Evolutionary conservation across 495 filamentous ascomycete genomes (phyloP).

Genomic region (Lineolata rhizophorae): DNA sequence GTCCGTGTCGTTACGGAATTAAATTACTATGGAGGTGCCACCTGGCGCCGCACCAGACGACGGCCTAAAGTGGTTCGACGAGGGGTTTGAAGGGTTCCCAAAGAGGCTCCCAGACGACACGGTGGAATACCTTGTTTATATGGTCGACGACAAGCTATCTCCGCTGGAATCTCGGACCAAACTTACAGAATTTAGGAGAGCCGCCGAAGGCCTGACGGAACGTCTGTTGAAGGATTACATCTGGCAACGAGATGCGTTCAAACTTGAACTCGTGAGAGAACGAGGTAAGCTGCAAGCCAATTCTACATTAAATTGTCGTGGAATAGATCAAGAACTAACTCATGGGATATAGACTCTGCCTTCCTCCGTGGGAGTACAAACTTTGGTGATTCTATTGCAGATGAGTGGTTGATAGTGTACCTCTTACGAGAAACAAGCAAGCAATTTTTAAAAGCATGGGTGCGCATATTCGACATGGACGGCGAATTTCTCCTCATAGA

Average conservation of each 20-base stretch:
- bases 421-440: conserved; percentile 64
- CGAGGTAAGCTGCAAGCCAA: conserved; percentile 22
- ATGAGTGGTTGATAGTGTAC: conserved; percentile 94
- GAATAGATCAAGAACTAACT: neutral
- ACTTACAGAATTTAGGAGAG: conserved; percentile 49
- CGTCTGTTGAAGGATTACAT: conserved; percentile 61
- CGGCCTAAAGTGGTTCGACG: conserved; percentile 25
- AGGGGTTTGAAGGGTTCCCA: conserved; percentile 40
- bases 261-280: conserved; percentile 34
- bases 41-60: no score
- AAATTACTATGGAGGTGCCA: no score
- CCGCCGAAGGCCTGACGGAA: conserved; percentile 37
- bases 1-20: no score
- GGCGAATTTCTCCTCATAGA: conserved; percentile 92
- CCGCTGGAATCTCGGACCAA: conserved; percentile 30
- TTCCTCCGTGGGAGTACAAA: conserved; percentile 48
- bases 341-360: conserved; percentile 7
- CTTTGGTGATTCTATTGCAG: conserved; percentile 83
- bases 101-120: conserved; percentile 67
- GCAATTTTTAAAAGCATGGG: conserved; percentile 54
- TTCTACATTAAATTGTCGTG: neutral
- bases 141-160: conserved; percentile 31
- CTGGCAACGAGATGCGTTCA: conserved; percentile 76
- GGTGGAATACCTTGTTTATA: conserved; percentile 65
- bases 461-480: conserved; percentile 64